Base-by-base conservation (phyloP, 768 basidiomycete genomes). In the Filobasidium floriforme region DNA sequence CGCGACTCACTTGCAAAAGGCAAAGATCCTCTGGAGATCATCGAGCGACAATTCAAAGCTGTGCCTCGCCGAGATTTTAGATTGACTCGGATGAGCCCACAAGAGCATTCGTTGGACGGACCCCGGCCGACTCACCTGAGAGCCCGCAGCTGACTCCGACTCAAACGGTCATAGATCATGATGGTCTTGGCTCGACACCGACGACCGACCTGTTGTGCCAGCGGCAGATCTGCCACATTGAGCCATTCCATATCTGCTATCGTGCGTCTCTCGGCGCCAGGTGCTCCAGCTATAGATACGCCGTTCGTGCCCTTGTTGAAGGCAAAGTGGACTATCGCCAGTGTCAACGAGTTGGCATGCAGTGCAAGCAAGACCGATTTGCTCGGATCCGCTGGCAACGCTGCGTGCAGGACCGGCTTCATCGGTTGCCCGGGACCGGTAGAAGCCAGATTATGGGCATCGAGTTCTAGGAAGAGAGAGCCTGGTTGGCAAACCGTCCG, bases 171-270 rank as follows among this genome's bases (percentile, higher is more conserved):
- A 15, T 57, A 57, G 12, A 57, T 26, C 24, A 32, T 26, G 29
- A 57, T 26, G 6, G 54, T 57, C 15, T 57, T 32, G 54, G 54
- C 12, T 57, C 26, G 19, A 22, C 18, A 15, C 15, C 12, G 14
- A 24, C 2, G 18, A 19, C 26, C 15, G 15, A n/a, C 15, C 29
- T 22, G 15, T 32, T 26, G 29, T 4, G 15, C 24, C 54, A 57
- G 6, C 3, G 54, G 54, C 7, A 57, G 26, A 24, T 32, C 29
- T 57, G 22, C 54, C 24, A 57, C 54, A 15, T 26, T 32, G 22
- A 57, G 54, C 54, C 54, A 57, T 57, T 57, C 54, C 29, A 57
- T 57, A 26, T 24, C 22, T 22, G 15, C 15, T 15, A 57, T 57
- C 18, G 54, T 15, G 15, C 46, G 46, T 28, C 24, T 57, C 22